Evolutionary conservation across 495 filamentous ascomycete genomes (phyloP).

Genomic region (Aspergillus bridgeri): DNA sequence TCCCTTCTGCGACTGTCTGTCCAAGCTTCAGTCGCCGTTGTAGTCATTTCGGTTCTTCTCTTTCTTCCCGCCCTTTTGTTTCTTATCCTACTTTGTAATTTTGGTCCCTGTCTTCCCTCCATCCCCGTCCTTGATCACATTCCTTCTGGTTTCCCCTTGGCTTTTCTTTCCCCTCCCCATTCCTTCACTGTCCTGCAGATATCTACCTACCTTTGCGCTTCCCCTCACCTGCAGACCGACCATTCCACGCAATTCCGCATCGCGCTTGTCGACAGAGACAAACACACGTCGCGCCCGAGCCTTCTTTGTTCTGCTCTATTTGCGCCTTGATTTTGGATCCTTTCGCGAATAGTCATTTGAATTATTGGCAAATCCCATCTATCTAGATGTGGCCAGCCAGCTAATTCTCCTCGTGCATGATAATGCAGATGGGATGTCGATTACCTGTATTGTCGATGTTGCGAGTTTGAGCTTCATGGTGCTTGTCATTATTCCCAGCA

Average conservation of each 20-base stretch:
- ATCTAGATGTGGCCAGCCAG: slow-evolving; percentile 20
- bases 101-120: neutral
- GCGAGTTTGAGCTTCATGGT: slow-evolving; percentile 40
- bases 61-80: slow-evolving; percentile 14
- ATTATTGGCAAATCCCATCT: neutral
- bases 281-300: neutral
- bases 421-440: slow-evolving; percentile 41
- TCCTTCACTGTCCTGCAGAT: slow-evolving; percentile 5
- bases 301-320: neutral
- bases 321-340: neutral
- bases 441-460: slow-evolving; percentile 31
- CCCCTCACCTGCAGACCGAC: neutral
- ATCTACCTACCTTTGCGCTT: neutral
- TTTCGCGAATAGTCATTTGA: neutral
- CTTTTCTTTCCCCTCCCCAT: slow-evolving; percentile 5
- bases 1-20: slow-evolving; percentile 12
- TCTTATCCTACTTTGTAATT: slow-evolving; percentile 6
- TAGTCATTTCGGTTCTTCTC: slow-evolving; percentile 18
- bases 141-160: neutral
- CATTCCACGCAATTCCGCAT: slow-evolving; percentile 3
- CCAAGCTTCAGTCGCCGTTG: neutral
- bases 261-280: neutral
- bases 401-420: slow-evolving; percentile 22
- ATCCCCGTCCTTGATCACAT: neutral
- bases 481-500: slow-evolving; percentile 31